Percentiles rank a stretch among this genome's conserved stretches.
Conservation (phyloP, 2,329 filamentous ascomycete species). For the Myriosclerotinia curreyana region DNA sequence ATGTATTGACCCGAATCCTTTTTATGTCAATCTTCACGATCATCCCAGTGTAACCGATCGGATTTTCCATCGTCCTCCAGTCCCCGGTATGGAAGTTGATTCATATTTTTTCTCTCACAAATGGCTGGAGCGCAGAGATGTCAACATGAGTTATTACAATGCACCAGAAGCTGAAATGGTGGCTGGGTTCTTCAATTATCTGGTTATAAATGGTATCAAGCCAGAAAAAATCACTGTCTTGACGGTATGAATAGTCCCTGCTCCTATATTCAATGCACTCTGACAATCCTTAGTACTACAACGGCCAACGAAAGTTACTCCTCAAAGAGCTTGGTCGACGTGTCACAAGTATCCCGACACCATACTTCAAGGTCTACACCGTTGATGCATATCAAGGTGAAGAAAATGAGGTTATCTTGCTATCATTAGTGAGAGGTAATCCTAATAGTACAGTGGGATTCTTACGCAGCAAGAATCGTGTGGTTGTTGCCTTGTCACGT, state of each 20-base stretch:
- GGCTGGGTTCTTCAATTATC: conserved; percentile 66
- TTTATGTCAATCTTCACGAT: conserved; percentile 59
- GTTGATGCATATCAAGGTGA: conserved; percentile 91
- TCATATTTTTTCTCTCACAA: conserved; percentile 62
- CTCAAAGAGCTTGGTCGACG: conserved; percentile 44
- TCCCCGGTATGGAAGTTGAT: conserved; percentile 62
- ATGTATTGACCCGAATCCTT: conserved; percentile 44
- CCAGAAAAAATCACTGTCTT: conserved; percentile 69
- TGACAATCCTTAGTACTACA: conserved; percentile 61
- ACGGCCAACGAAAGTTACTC: conserved; percentile 71
- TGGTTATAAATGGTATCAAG: conserved; percentile 63
- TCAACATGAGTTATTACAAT: conserved; percentile 66
- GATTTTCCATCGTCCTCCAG: conserved; percentile 49
- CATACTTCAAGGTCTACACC: conserved; percentile 61
- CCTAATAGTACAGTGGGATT: conserved; percentile 63
- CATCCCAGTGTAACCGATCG: conserved; percentile 53
- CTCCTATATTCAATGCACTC: not conserved
- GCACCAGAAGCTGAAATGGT: conserved; percentile 72
- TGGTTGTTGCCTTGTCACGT: conserved; percentile 60
- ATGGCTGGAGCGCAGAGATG: conserved; percentile 63
- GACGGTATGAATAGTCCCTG: conserved; percentile 44
- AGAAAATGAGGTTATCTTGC: conserved; percentile 78
- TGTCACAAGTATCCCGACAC: conserved; percentile 40
- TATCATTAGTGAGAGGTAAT: conserved; percentile 78
- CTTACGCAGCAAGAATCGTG: conserved; percentile 58